Conservation (phyloP, 352 stramenopile genomes). For the Phytophthora uliginosa region DNA sequence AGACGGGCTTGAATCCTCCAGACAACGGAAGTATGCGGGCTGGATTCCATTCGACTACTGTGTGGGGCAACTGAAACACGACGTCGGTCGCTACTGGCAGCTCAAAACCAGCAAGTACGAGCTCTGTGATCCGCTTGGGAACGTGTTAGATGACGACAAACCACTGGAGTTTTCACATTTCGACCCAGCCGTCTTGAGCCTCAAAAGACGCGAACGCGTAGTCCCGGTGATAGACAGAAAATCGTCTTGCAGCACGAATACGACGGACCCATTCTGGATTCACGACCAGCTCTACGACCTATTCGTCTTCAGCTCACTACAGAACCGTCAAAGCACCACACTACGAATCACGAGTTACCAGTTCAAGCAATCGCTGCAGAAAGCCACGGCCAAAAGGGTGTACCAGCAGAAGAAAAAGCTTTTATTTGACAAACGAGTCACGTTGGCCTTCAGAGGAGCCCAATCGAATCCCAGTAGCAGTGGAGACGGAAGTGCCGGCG, state of each 20-base stretch:
- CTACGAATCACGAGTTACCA: constrained; percentile 69
- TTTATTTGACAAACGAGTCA: constrained; percentile 52
- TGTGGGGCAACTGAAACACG: constrained; percentile 50
- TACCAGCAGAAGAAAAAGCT: constrained; percentile 47
- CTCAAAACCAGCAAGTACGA: constrained; percentile 55
- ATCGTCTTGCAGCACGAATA: neutral
- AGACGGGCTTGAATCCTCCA: neutral
- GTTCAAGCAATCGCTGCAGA: constrained; percentile 72
- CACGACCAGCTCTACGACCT: constrained; percentile 74
- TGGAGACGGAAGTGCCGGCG: constrained; percentile 28
- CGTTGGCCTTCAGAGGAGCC: constrained; percentile 33
- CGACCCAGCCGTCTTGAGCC: constrained; percentile 19
- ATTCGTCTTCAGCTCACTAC: constrained; percentile 68
- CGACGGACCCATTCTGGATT: constrained; percentile 58
- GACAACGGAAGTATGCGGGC: constrained; percentile 25
- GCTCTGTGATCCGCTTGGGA: constrained; percentile 39
- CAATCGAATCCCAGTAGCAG: constrained; percentile 27
- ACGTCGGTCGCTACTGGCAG: constrained; percentile 60
- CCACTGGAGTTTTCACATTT: constrained; percentile 24
- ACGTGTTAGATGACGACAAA: constrained; percentile 33
- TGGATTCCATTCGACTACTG: constrained; percentile 70
- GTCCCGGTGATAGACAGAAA: neutral
- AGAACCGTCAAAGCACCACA: constrained; percentile 55
- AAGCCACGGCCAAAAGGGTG: constrained; percentile 29
- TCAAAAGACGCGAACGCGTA: constrained; percentile 21